Conservation (phyloP, 2,329 filamentous ascomycete genomes). For the Ascochyta pisi region DNA sequence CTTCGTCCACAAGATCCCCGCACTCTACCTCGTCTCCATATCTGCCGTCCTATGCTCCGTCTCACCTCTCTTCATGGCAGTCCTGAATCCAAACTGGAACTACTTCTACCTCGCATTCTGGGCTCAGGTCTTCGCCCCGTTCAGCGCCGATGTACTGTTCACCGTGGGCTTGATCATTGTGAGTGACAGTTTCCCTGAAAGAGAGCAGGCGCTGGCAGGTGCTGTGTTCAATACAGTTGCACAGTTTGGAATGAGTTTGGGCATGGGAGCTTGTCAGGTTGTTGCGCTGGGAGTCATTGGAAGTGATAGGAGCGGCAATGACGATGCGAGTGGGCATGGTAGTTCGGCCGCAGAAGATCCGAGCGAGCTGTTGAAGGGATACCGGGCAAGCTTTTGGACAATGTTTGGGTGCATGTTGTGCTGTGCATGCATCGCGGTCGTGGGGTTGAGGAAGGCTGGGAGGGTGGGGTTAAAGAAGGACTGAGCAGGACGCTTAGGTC, state of each 20-base stretch:
- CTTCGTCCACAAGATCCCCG: conserved; percentile 54
- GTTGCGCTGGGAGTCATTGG: conserved; percentile 31
- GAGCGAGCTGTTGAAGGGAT: conserved; percentile 24
- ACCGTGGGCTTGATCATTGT: conserved; percentile 64
- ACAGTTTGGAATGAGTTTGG: conserved; percentile 60
- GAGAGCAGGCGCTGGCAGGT: conserved; percentile 65
- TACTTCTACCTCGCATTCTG: conserved; percentile 60
- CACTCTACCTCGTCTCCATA: conserved; percentile 51
- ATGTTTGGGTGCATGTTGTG: conserved; percentile 37
- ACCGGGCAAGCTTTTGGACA: conserved; percentile 35
- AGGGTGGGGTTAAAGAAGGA: conserved; percentile 40
- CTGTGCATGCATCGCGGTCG: conserved; percentile 30
- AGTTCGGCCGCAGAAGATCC: conserved; percentile 11
- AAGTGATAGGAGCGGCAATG: conserved; percentile 4
- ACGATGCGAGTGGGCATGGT: conserved; percentile 9
- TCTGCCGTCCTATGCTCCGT: conserved; percentile 53
- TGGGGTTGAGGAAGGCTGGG: conserved; percentile 33
- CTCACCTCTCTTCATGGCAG: conserved; percentile 62
- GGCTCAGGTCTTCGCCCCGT: conserved; percentile 52
- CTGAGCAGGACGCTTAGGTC: conserved; percentile 3
- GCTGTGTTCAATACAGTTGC: conserved; percentile 67
- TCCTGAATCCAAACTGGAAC: conserved; percentile 56
- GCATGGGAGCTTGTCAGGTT: conserved; percentile 36
- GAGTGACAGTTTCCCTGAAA: conserved; percentile 61
- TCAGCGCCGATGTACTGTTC: conserved; percentile 60